These are phyloP conservation scores for Ceratocystis lukuohia DNA, from an alignment of 2,329 filamentous ascomycete genomes.

Conservation along the genomic window DNA sequence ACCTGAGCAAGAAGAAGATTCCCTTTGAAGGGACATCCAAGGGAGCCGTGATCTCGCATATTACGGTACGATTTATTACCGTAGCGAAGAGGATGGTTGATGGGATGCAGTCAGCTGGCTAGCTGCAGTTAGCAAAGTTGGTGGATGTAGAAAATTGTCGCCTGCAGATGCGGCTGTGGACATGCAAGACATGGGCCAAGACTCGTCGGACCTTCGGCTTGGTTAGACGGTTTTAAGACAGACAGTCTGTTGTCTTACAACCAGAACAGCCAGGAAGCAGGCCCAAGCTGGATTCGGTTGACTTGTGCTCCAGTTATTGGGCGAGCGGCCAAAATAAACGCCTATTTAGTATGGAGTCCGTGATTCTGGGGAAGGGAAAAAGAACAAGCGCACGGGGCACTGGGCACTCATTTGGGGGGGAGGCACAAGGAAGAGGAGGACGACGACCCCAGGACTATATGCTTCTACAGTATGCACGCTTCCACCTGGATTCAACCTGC, in stretches of 20 bases:
- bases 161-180: background rate
- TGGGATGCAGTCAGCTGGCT: background rate
- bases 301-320: background rate
- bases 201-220: slow-evolving; percentile 3
- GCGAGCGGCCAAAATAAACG: background rate
- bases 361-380: background rate
- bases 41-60: background rate
- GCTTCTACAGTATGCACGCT: too few relatives aligned
- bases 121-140: background rate
- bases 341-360: background rate
- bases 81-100: background rate
- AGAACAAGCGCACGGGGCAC: background rate
- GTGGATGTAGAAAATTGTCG: background rate
- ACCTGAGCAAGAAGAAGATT: background rate
- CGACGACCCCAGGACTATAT: too few relatives aligned
- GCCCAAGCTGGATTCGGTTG: background rate
- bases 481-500: too few relatives aligned
- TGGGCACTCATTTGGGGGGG: background rate
- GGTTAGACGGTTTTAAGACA: background rate
- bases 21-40: background rate
- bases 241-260: background rate
- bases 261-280: background rate
- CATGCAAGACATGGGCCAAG: background rate
- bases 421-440: too few relatives aligned
- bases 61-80: background rate